Conservation (phyloP, 768 basidiomycete genomes). For the Amanita exitialis region DNA sequence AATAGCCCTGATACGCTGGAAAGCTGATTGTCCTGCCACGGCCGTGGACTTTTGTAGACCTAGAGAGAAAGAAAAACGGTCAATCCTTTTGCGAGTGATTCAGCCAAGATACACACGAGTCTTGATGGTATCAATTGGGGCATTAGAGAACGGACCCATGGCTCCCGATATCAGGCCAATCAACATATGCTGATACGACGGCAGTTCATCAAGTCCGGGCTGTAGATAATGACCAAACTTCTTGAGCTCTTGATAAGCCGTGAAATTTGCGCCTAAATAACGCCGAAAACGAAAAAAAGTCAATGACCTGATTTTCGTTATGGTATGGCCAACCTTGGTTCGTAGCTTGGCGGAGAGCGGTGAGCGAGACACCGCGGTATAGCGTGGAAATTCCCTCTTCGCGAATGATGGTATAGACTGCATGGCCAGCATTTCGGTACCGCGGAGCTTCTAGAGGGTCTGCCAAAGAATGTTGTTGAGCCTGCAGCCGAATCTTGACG, state of each 20-base stretch:
- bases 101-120: slow-evolving; percentile 53
- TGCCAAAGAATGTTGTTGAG: slow-evolving; percentile 93
- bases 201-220: slow-evolving; percentile 70
- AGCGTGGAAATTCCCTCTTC: slow-evolving; percentile 83
- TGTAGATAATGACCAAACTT: slow-evolving; percentile 69
- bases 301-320: too few relatives aligned
- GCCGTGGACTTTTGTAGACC: slow-evolving; percentile 83
- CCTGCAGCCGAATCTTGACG: slow-evolving; percentile 96
- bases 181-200: slow-evolving; percentile 91
- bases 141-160: slow-evolving; percentile 97
- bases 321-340: slow-evolving; percentile 64
- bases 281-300: too few relatives aligned
- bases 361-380: slow-evolving; percentile 89
- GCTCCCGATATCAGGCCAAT: slow-evolving; percentile 95
- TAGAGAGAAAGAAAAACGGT: slow-evolving; percentile 22
- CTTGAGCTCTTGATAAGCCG: slow-evolving; percentile 96
- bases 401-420: slow-evolving; percentile 85
- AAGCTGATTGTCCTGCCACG: slow-evolving; percentile 61
- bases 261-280: slow-evolving; percentile 80
- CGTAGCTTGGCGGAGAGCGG: slow-evolving; percentile 92
- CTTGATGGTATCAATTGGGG: slow-evolving; percentile 92
- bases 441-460: slow-evolving; percentile 90
- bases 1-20: slow-evolving; percentile 72
- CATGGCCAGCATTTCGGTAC: slow-evolving; percentile 96
- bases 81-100: neutral